phyloP scores from a whole-genome alignment of 768 basidiomycete genomes.

The Boletus reticuloceps region DNA sequence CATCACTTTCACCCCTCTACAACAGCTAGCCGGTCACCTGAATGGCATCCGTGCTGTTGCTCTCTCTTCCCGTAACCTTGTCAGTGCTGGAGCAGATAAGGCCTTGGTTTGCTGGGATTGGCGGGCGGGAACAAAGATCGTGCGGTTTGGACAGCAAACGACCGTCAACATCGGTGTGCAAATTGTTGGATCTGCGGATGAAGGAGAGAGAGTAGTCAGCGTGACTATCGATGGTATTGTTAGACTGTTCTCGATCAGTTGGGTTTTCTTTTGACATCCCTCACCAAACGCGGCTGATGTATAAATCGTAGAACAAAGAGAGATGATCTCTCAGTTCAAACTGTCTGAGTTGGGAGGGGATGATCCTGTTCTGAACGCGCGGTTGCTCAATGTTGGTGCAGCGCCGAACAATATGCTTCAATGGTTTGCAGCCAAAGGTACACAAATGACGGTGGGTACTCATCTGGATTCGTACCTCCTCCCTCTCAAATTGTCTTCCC shows the following conservation, averaged over 20 bases:
- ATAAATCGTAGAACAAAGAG: slow-evolving; percentile 48
- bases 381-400: slow-evolving; percentile 72
- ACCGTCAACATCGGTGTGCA: slow-evolving; percentile 91
- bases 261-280: slow-evolving; percentile 29
- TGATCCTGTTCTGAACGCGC: slow-evolving; percentile 64
- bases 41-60: slow-evolving; percentile 91
- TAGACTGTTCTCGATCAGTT: slow-evolving; percentile 86
- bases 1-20: slow-evolving; percentile 77
- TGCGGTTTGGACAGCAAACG: slow-evolving; percentile 90
- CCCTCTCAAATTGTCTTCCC: neutral
- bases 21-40: slow-evolving; percentile 81
- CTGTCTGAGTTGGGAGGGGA: slow-evolving; percentile 70
- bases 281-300: slow-evolving; percentile 4
- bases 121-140: slow-evolving; percentile 85
- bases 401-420: slow-evolving; percentile 89
- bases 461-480: neutral
- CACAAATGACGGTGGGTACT: slow-evolving; percentile 77
- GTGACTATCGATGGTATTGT: slow-evolving; percentile 93
- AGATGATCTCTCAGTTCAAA: slow-evolving; percentile 93
- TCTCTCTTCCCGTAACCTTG: slow-evolving; percentile 78
- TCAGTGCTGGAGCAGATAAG: slow-evolving; percentile 76
- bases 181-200: slow-evolving; percentile 58
- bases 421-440: slow-evolving; percentile 91
- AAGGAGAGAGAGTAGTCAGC: slow-evolving; percentile 83
- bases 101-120: slow-evolving; percentile 87